Conservation (phyloP, 2,329 filamentous ascomycete species). For the Ophidiomyces ophidiicola region DNA sequence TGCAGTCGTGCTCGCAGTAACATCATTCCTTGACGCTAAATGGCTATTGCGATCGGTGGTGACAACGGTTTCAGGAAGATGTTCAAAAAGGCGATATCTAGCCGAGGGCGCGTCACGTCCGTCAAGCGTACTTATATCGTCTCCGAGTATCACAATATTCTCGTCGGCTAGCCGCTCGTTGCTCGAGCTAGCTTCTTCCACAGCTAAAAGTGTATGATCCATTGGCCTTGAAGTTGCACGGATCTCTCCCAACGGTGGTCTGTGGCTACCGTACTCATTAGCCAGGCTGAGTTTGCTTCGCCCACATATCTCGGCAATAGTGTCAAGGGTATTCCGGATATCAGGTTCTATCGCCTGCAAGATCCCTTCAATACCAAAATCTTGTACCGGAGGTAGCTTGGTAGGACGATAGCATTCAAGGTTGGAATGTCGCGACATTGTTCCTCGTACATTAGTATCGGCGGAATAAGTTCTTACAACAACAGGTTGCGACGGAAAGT, state of each 20-base stretch:
- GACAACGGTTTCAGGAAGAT: conserved; percentile 20
- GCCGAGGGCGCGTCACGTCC: conserved; percentile 27
- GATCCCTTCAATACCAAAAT: conserved; percentile 46
- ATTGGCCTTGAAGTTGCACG: conserved; percentile 22
- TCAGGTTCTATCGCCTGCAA: conserved; percentile 47
- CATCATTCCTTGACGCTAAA: conserved; percentile 16
- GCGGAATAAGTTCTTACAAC: conserved; percentile 34
- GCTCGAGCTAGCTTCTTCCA: conserved; percentile 33
- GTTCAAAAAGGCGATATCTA: conserved; percentile 30
- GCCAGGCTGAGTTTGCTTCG: conserved; percentile 49
- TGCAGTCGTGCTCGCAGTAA: not conserved
- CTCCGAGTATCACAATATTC: conserved; percentile 28
- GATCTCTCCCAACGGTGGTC: conserved; percentile 50
- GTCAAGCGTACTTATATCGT: conserved; percentile 29
- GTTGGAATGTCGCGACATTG: conserved; percentile 23
- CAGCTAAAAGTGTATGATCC: conserved; percentile 26
- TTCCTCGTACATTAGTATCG: conserved; percentile 23
- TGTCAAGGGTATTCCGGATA: conserved; percentile 46
- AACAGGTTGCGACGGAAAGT: conserved; percentile 32
- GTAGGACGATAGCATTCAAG: conserved; percentile 19
- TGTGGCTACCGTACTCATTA: conserved; percentile 51
- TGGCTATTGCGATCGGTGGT: conserved; percentile 16
- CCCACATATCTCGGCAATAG: conserved; percentile 52
- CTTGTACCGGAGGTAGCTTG: conserved; percentile 37
- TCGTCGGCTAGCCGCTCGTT: conserved; percentile 28